Conservation (phyloP, 495 filamentous ascomycete genomes). For the Aspergillus ostianus region DNA sequence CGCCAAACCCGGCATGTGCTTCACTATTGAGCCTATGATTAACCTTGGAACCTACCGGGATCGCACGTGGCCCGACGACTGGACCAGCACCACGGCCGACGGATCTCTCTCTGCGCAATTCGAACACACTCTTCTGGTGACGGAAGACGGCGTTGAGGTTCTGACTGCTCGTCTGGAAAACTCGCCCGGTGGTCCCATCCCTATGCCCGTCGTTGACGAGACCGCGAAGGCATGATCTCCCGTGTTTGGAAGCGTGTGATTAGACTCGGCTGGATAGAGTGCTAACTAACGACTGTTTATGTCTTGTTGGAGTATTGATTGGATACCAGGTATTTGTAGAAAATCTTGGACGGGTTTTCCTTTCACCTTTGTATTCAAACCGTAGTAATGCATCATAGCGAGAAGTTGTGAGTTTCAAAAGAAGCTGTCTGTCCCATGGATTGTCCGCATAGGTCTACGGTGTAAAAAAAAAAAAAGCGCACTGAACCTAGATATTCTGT, state of each 20-base stretch:
- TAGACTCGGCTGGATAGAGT: not conserved
- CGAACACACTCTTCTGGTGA: constrained; percentile 93
- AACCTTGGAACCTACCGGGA: constrained; percentile 77
- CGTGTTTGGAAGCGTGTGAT: not conserved
- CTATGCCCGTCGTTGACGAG: constrained; percentile 51
- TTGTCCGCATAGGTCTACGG: too few relatives aligned
- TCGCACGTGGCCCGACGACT: constrained; percentile 86
- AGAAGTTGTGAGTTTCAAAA: not conserved
- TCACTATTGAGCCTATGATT: constrained; percentile 93
- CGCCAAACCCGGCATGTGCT: constrained; percentile 87
- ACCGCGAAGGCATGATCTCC: not conserved
- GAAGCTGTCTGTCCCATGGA: too few relatives aligned
- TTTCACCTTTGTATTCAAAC: not conserved
- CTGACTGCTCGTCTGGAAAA: constrained; percentile 77
- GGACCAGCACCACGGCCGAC: constrained; percentile 82
- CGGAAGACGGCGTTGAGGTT: constrained; percentile 89
- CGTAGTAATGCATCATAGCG: not conserved
- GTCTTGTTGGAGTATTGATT: not conserved
- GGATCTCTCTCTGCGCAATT: constrained; percentile 84
- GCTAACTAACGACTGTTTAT: not conserved
- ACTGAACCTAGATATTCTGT: too few relatives aligned
- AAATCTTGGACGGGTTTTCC: not conserved
- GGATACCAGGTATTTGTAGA: not conserved
- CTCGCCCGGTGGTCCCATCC: constrained; percentile 81
- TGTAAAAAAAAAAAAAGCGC: too few relatives aligned